Evolutionary conservation across 2,329 filamentous ascomycete genomes (phyloP).

Genomic region (Periglandula ipomoeae): DNA sequence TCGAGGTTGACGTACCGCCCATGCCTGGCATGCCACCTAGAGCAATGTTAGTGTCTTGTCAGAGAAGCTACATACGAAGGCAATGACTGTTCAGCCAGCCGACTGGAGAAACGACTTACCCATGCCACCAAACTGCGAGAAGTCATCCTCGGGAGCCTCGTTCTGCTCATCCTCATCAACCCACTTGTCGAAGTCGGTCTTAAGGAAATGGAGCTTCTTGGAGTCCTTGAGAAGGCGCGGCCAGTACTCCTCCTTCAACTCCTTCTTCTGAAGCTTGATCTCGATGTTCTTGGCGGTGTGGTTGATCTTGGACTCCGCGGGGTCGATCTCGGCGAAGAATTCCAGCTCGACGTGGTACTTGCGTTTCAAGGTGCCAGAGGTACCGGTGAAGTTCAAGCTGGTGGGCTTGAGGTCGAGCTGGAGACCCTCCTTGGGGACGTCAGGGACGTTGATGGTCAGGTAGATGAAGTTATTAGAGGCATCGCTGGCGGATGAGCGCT

Average conservation of each 20-base stretch:
- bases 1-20: constrained; percentile 30
- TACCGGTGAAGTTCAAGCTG: constrained; percentile 70
- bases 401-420: constrained; percentile 77
- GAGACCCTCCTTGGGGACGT: constrained; percentile 66
- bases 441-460: constrained; percentile 81
- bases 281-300: constrained; percentile 84
- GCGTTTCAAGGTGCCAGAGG: constrained; percentile 74
- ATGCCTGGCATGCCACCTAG: constrained; percentile 47
- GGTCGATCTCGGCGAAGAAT: constrained; percentile 86
- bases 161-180: constrained; percentile 98
- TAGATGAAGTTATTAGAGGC: constrained; percentile 88
- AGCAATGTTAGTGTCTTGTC: not conserved
- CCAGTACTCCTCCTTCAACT: constrained; percentile 91
- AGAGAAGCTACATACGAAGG: not conserved
- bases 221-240: constrained; percentile 83
- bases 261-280: constrained; percentile 94
- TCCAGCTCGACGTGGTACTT: constrained; percentile 81
- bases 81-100: not conserved
- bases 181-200: constrained; percentile 99
- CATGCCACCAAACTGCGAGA: constrained; percentile 59
- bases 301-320: constrained; percentile 72
- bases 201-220: constrained; percentile 89
- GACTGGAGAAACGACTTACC: constrained; percentile 32
- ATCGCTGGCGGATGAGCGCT: constrained; percentile 78
- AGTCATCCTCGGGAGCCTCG: constrained; percentile 74